Evolutionary conservation across 805 yeast genomes (phyloP), one percentile per base, ranked within the genome.

Genomic region (Candida sithepensis): DNA sequence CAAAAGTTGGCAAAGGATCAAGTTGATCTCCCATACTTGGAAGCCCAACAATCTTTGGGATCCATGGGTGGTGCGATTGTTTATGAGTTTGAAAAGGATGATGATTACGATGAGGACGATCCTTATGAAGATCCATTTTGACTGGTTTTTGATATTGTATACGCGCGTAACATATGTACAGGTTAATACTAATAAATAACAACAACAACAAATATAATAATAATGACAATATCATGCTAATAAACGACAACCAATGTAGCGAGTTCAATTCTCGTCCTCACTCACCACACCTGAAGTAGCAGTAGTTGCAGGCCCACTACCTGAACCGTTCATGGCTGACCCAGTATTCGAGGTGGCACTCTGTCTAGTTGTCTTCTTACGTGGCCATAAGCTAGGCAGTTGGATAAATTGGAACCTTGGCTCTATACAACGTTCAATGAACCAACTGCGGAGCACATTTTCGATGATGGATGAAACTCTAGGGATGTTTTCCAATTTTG

Each of bases 61-160:
- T 78, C 81, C 30, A 70, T 79, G 43, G 96, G 96, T 45, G 97
- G 98, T 18, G 97, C 99, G 1, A 91, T 94, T 55, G 96, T 92
- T 3, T 92, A 92, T 61, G 94, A 94, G 61, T 94, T 83, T 63
- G 98, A 94, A 59, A 88, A 91, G 61, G 98, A 92, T 65, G 99
- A 92, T 64, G 99, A 92, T 65, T 92, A 91, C 61, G 99, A 92
- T 61, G 99, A 92, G 64, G 98, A 94, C 58, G 99, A 92, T 66
- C 97, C 98, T 0, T 92, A 84, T 60, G 99, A 92, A 63, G 98
- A 92, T 61, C 98, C 98, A 5, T 90, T 89, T 60, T 90, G 66
- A 18, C 4, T 18, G 28, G 3, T 20, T 8, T n/a, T n/a, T n/a
- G n/a, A n/a, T 18, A 12, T n/a, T 4, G 10, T 37, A 3, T 37